Evolutionary conservation across 2,329 filamentous ascomycete species (phyloP).

Genomic region (Alternaria consortialis): DNA sequence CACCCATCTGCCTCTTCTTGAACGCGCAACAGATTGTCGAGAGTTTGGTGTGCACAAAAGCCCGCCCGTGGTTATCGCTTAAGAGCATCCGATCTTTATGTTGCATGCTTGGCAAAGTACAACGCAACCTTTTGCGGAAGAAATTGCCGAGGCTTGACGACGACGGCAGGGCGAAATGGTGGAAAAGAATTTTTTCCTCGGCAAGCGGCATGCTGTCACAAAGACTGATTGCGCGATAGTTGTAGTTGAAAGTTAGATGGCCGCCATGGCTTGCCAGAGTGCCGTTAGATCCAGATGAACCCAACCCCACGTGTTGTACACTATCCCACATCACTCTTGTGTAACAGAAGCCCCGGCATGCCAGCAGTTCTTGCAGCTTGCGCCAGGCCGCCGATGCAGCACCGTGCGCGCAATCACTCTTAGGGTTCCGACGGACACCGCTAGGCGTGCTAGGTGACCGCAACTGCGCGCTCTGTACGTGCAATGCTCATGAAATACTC

Average conservation of each 20-base stretch:
- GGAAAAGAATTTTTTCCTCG: constrained; percentile 21
- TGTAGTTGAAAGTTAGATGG: not conserved
- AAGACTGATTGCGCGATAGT: constrained; percentile 4
- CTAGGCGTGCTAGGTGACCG: constrained; percentile 9
- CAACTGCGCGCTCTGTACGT: not conserved
- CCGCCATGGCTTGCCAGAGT: not conserved
- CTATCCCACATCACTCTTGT: constrained; percentile 18
- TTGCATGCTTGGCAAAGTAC: constrained; percentile 32
- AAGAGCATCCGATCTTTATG: constrained; percentile 18
- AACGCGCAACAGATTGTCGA: not conserved
- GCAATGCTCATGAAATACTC: constrained; percentile 2
- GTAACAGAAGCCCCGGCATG: not conserved
- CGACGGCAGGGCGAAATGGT: constrained; percentile 13
- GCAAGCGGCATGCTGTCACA: constrained; percentile 11
- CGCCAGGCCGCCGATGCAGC: constrained; percentile 3
- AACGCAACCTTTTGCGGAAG: constrained; percentile 16
- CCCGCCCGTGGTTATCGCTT: constrained; percentile 13
- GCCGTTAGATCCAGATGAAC: constrained; percentile 16
- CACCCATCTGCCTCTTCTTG: not conserved
- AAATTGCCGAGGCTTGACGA: constrained; percentile 24
- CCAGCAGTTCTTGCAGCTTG: constrained; percentile 6
- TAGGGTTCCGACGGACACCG: constrained; percentile 7
- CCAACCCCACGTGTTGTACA: constrained; percentile 35
- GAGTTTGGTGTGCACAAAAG: constrained; percentile 3
- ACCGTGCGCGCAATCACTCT: constrained; percentile 6